These are phyloP conservation scores for Gigaspora rosea DNA, from an alignment of 192 early-diverging fungal species.

Conservation along the genomic window DNA sequence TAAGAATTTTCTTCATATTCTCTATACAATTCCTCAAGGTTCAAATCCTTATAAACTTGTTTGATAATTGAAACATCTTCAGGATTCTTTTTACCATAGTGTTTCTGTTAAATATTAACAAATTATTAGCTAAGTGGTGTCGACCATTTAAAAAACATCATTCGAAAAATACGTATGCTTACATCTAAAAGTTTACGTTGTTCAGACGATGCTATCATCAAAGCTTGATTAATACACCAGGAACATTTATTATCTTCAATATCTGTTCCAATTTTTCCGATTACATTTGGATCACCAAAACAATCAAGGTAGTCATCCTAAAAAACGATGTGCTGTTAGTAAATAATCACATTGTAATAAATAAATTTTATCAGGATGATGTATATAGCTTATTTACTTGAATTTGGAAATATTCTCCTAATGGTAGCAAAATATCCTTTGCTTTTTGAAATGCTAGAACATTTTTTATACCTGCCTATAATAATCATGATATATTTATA, in stretches of 20 bases:
- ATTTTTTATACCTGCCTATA: constrained; percentile 74
- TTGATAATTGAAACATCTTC: constrained; percentile 82
- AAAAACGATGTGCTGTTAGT: not conserved
- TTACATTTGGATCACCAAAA: constrained; percentile 84
- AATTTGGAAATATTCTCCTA: constrained; percentile 98
- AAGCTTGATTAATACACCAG: constrained; percentile 95
- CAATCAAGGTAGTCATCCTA: constrained; percentile 97
- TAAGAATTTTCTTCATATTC: constrained; percentile 90
- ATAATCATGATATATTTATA: not conserved
- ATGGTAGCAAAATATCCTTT: constrained; percentile 82
- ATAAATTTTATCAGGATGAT: not conserved
- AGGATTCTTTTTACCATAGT: constrained; percentile 89
- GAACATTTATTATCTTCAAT: constrained; percentile 99
- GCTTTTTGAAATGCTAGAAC: constrained; percentile 81
- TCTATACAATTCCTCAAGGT: constrained; percentile 77
- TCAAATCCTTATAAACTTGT: constrained; percentile 77
- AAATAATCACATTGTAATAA: not conserved
- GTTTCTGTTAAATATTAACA: constrained; percentile 55
- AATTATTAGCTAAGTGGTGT: not conserved
- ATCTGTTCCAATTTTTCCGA: constrained; percentile 99
- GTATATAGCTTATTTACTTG: constrained; percentile 52
- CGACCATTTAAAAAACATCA: not conserved
- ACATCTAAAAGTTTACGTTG: constrained; percentile 84
- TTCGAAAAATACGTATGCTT: constrained; percentile 27
- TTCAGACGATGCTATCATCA: constrained; percentile 71